Percentiles rank a stretch among this genome's conserved stretches.
These are phyloP conservation scores for Gleditsia sinensis DNA, from an alignment of 306 rosid genomes.

Conservation along the genomic window DNA sequence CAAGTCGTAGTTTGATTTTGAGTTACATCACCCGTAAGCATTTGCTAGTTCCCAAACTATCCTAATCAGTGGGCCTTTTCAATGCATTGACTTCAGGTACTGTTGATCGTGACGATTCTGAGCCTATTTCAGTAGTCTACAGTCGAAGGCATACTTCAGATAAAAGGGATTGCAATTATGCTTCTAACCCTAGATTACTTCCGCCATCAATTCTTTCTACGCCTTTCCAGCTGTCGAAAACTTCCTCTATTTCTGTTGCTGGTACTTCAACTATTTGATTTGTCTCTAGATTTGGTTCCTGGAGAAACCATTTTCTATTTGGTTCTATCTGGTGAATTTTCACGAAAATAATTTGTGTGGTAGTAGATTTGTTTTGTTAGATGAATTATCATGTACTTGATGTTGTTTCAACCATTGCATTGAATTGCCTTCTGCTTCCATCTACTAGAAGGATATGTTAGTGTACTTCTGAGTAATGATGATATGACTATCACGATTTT, in stretches of 20 bases:
- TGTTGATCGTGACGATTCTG: slow-evolving; percentile 37
- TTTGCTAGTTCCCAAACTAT: slow-evolving; percentile 12
- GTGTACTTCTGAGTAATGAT: neutral
- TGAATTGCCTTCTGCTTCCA: neutral
- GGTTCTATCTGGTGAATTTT: neutral
- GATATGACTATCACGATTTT: neutral
- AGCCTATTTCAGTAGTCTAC: slow-evolving; percentile 43
- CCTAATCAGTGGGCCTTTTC: neutral
- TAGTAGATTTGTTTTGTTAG: neutral
- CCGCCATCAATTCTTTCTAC: slow-evolving; percentile 2
- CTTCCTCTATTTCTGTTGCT: slow-evolving; percentile 21
- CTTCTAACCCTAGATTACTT: slow-evolving; percentile 10
- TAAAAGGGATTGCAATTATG: slow-evolving; percentile 23
- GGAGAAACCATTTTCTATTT: neutral
- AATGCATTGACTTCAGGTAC: slow-evolving; percentile 34
- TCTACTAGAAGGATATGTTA: neutral
- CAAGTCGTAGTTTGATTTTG: neutral
- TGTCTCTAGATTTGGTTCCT: neutral
- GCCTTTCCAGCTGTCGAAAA: neutral
- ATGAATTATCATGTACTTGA: neutral
- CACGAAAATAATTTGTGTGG: neutral
- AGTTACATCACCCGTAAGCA: neutral
- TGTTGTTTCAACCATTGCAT: neutral
- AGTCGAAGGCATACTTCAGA: slow-evolving; percentile 27
- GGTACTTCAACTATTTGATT: slow-evolving; percentile 14